Percentiles rank a stretch among this genome's conserved stretches.
phyloP scores from a whole-genome alignment of 2,329 filamentous ascomycete genomes.

The Dothistroma pini region DNA sequence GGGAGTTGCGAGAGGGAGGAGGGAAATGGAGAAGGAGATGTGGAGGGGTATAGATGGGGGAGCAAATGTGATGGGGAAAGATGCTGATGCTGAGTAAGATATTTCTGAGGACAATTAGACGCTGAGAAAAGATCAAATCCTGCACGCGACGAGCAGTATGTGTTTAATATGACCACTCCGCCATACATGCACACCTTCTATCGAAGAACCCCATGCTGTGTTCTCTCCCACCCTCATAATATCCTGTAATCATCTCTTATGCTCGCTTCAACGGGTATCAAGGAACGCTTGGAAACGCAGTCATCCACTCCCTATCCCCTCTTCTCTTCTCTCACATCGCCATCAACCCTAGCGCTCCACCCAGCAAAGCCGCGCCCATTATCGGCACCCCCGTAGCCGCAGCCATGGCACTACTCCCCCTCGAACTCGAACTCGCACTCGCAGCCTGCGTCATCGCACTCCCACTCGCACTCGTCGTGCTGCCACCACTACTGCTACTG shows the following conservation, averaged over 20 bases:
- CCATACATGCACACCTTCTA: too few species aligned
- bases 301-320: neutral
- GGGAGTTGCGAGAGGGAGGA: too few species aligned
- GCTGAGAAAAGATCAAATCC: too few species aligned
- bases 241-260: conserved; percentile 2
- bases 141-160: too few species aligned
- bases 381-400: conserved; percentile 5
- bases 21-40: too few species aligned
- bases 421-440: conserved; percentile 9
- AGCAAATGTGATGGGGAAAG: too few species aligned
- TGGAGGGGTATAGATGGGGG: too few species aligned
- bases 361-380: conserved; percentile 13
- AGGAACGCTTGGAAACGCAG: conserved; percentile 2
- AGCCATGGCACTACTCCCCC: neutral
- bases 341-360: conserved; percentile 14
- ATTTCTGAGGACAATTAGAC: too few species aligned
- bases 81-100: too few species aligned
- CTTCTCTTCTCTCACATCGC: conserved; percentile 12
- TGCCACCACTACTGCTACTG: neutral
- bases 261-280: conserved; percentile 15
- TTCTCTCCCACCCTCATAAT: neutral
- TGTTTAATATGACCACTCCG: too few species aligned
- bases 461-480: conserved; percentile 3
- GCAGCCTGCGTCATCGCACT: neutral
- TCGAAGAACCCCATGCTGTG: neutral